phyloP scores from a whole-genome alignment of 202 grass and related monocot species.

The Panicum hallii region DNA sequence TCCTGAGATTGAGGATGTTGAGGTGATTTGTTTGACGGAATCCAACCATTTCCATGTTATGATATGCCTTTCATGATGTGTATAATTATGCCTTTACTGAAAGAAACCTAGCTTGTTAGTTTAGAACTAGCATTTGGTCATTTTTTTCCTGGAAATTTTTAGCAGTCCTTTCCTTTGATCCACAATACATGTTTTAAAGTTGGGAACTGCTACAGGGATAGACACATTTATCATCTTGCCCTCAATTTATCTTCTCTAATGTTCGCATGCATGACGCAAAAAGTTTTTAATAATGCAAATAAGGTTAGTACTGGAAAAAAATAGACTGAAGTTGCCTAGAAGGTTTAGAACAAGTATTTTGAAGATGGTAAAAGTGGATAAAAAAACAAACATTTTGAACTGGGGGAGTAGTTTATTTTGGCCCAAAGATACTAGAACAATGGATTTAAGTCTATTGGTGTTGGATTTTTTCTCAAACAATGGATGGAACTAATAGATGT shows the following conservation, averaged over 20 bases:
- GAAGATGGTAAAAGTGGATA: background rate
- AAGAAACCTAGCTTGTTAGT: background rate
- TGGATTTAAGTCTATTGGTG: background rate
- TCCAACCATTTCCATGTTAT: slow-evolving; percentile 25
- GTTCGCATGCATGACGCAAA: background rate
- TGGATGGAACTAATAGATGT: background rate
- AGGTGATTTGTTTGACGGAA: slow-evolving; percentile 65
- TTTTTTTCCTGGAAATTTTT: background rate
- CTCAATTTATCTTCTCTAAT: background rate
- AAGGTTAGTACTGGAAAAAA: background rate
- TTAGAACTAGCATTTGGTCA: background rate
- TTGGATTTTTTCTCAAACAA: background rate
- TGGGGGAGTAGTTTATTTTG: background rate
- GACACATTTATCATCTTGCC: background rate
- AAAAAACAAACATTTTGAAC: background rate
- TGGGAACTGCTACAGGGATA: background rate
- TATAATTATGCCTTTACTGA: background rate
- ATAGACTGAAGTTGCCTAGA: background rate
- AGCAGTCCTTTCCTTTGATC: background rate
- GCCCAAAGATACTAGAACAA: background rate
- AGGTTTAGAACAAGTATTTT: background rate
- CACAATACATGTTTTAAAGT: background rate
- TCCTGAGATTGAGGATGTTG: slow-evolving; percentile 79
- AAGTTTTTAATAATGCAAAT: background rate
- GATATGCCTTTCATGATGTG: slow-evolving; percentile 22